Evolutionary conservation across 83 land plant species (phyloP), one percentile per base, ranked within the genome.

Genomic region (Picea abies): DNA sequence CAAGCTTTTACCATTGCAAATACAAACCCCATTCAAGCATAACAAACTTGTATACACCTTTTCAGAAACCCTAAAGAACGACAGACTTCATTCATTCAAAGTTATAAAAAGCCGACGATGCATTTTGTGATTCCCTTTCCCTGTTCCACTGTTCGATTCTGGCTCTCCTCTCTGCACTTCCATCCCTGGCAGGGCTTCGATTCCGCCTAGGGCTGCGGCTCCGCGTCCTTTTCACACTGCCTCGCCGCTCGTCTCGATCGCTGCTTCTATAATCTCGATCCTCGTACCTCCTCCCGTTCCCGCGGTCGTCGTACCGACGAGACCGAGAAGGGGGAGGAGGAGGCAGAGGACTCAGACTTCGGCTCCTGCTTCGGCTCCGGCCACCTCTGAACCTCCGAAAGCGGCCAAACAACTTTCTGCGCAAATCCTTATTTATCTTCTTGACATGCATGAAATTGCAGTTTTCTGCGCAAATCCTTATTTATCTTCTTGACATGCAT

Each of bases 1-100:
- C 81, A 92, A 32, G 93, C 11, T 93, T 76, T 80, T 85, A 84
- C 80, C 92, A 84, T 83, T 94, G 84, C 78, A 95, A 76, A 44
- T 95, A 93, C 86, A 90, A 84, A 39, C 94, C 89, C 23, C 92
- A 92, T 83, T 87, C 82, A 82, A 94, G 95, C 98, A 96, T 96
- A 71, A 96, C 94, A 41, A 92, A 94, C 79, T 97, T 94, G 78
- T 96, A 94, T 4, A 95, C 98, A 47, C 98, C 98, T 14, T 97
- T 90, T 85, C 58, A 52, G 14, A 52, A 11, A 52, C 58, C 58
- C 58, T 11, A 12, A 52, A 52, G 14, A 52, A 52, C 3, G 3
- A 12, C 2, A 52, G 58, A 52, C 15, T 52, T 11, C 58, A 11
- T 11, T 52, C 58, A 52, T 94, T 96, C 11, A 44, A 3, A 12